Base-by-base conservation (phyloP, 352 stramenopile genomes). In the Phytophthora litchii region DNA sequence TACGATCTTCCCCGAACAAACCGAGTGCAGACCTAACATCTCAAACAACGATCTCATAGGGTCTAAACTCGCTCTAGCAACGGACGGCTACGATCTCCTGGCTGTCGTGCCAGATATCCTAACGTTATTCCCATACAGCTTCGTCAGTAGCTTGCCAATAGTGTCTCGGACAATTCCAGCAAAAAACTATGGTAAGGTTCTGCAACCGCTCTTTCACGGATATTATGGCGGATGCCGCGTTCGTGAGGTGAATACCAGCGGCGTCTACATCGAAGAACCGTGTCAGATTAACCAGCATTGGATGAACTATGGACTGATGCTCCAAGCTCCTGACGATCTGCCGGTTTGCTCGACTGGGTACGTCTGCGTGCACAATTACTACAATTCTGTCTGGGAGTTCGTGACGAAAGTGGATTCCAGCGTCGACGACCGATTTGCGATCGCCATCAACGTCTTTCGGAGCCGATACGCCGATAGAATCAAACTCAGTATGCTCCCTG, bases 341-440 rank as follows among this genome's bases (percentile, higher is more conserved):
- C 57, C 41, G 7, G 57, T 50, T 1, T 67, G 59, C 31, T 44
- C 38, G 14, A 67, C 45, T 5, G 19, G 35, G 16, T 35, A 56
- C 16, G 49, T 66, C 1, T 66, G 49, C 9, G 58, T 60, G 14
- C 42, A 60, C 50, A 66, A 60, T 20, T 66, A 66, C 58, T 60
- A 66, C 49, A 66, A 66, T 13, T 54, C 57, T 3, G 21, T 60
- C 3, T 60, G 47, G 38, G 46, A 65, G 16, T 60, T 49, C n/a
- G 21, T 60, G 2, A 53, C 34, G 1, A 23, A 48, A 5, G 11
- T 64, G 3, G 38, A 60, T 23, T 9, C 48, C 3, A 38, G 11
- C 9, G 17, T 25, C 13, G 13, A 45, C 1, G 56, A 46, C 36
- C 4, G 25, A 25, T n/a, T 45, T 8, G 11, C 16, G 14, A 59